Conservation (phyloP, 352 stramenopile genomes). For the Globisporangium canariense region DNA sequence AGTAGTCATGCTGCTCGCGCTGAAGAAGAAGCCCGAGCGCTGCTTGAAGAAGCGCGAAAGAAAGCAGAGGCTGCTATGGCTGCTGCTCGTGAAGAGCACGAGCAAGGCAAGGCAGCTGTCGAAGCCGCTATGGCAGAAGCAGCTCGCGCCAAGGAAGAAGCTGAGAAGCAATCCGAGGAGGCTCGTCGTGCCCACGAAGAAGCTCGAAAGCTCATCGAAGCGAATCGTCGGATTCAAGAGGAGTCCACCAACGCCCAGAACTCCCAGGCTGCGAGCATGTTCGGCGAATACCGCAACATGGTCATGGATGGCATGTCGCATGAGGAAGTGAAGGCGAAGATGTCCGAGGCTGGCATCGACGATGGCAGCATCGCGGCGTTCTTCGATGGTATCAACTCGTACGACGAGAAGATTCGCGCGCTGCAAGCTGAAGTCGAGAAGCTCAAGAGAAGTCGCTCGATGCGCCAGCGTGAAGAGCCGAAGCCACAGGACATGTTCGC, state of each 20-base stretch:
- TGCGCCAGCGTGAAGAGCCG: constrained; percentile 46
- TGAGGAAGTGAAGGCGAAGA: constrained; percentile 70
- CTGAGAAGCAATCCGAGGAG: constrained; percentile 76
- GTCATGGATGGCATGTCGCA: constrained; percentile 65
- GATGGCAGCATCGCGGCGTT: constrained; percentile 70
- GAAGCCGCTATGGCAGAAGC: constrained; percentile 84
- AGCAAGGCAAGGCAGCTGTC: constrained; percentile 78
- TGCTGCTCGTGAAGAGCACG: constrained; percentile 72
- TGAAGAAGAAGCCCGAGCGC: constrained; percentile 70
- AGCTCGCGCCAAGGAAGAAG: constrained; percentile 70
- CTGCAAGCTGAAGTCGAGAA: constrained; percentile 84
- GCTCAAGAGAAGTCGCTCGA: constrained; percentile 59
- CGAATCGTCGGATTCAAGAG: constrained; percentile 81
- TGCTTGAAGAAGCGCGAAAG: constrained; percentile 72
- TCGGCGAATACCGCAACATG: constrained; percentile 63
- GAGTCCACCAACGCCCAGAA: constrained; percentile 33
- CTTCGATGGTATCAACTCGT: constrained; percentile 82
- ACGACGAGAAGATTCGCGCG: constrained; percentile 78
- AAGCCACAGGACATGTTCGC: constrained; percentile 61
- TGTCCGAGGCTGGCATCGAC: constrained; percentile 75
- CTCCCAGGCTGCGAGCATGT: constrained; percentile 47
- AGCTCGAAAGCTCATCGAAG: constrained; percentile 79
- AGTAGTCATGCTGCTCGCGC: constrained; percentile 60
- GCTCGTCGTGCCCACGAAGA: constrained; percentile 73
- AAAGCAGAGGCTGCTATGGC: constrained; percentile 84